phyloP scores from a whole-genome alignment of 805 yeast genomes.

The Tetrapisispora taiwanensis region DNA sequence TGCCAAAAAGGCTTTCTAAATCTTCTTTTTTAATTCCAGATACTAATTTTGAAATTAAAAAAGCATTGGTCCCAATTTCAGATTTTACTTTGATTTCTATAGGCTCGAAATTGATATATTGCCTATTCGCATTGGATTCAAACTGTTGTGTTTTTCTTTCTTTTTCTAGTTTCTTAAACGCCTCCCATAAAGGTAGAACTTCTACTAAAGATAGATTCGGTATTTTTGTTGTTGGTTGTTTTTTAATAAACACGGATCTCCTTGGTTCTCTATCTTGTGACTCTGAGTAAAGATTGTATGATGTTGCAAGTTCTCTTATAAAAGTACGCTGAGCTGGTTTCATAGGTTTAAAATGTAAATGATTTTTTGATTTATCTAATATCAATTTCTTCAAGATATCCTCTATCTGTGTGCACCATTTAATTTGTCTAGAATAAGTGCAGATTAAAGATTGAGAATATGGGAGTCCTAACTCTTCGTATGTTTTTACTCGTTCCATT shows the following conservation, averaged over 20 bases:
- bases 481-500: slow-evolving; percentile 18
- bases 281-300: slow-evolving; percentile 51
- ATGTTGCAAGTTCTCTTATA: slow-evolving; percentile 54
- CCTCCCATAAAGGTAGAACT: slow-evolving; percentile 36
- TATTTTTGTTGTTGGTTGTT: slow-evolving; percentile 22
- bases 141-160: slow-evolving; percentile 24
- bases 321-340: slow-evolving; percentile 55
- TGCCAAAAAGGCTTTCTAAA: slow-evolving; percentile 30
- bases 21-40: slow-evolving; percentile 43
- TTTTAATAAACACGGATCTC: slow-evolving; percentile 55
- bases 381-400: slow-evolving; percentile 40
- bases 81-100: slow-evolving; percentile 19
- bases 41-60: slow-evolving; percentile 43
- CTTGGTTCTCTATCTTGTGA: slow-evolving; percentile 78
- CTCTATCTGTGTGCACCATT: slow-evolving; percentile 66
- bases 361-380: slow-evolving; percentile 30
- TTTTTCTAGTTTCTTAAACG: slow-evolving; percentile 29
- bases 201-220: slow-evolving; percentile 21
- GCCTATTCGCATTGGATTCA: slow-evolving; percentile 18
- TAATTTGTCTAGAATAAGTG: slow-evolving; percentile 43
- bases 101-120: slow-evolving; percentile 19
- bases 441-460: slow-evolving; percentile 40
- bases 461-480: slow-evolving; percentile 25
- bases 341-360: slow-evolving; percentile 67
- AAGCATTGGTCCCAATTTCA: slow-evolving; percentile 37